Evolutionary conservation across 805 yeast genomes (phyloP), one percentile per base, ranked within the genome.

Genomic region (Yarrowia divulgata): DNA sequence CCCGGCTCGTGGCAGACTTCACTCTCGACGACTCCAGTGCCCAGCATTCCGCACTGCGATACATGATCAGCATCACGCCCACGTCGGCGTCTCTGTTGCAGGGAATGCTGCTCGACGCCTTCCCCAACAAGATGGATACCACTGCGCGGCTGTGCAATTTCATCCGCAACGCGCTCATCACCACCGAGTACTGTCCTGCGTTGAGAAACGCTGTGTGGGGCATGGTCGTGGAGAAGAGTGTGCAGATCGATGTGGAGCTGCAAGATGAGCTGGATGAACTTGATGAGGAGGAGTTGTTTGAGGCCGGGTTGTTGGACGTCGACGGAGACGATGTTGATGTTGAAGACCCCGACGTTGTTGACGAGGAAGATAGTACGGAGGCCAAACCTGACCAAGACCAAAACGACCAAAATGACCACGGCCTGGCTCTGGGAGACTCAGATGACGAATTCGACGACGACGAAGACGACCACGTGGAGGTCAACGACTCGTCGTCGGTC

Each of bases 211-310:
- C 86, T 58, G 83, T 91, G 8, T 93, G 98, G 97, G 88, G 90
- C 29, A 78, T 91, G 70, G 82, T 93, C 16, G 81, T 93, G 48
- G 97, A 94, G 77, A 85, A 88, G 71, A 84, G 90, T 69, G 91
- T 95, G 70, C 90, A 91, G 72, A 82, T 95, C 58, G 99, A 94
- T 78, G 97, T 93, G 6, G 98, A 93, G 77, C 82, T 93, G 69
- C 97, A 92, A 75, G 92, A 91, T 75, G 95, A 90, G 73, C 79
- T 91, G 70, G 97, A 90, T 75, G 95, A 90, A 72, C 90, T 88
- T 55, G 89, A 85, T 35, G 85, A 85, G 13, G 88, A 85, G 8
- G 86, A 80, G 9, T 83, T 78, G 1, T 79, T 75, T 0, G 81
- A 77, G 12, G 46, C 68, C 4, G 68, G 48, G 0, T 39, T 63